Evolutionary conservation across 345 rosid species (phyloP).

Genomic region (Eucalyptus viminalis): DNA sequence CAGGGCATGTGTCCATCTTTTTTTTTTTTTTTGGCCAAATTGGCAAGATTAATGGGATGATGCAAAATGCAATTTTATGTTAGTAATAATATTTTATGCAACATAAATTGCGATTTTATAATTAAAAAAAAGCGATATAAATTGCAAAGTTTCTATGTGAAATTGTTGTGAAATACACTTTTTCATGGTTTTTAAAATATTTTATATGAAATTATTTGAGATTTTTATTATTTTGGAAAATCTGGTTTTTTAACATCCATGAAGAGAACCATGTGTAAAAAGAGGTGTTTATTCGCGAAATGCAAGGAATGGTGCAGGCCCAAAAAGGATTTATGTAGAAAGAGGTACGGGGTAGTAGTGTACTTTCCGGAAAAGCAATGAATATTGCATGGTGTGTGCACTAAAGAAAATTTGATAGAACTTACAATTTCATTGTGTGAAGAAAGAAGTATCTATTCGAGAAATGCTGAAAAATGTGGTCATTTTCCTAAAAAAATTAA

Average conservation of each 20-base stretch:
- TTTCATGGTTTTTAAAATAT: background rate
- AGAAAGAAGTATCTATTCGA: background rate
- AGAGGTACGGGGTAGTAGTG: background rate
- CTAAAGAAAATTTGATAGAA: background rate
- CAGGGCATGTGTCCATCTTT: background rate
- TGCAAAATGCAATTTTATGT: background rate
- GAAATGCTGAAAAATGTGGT: background rate
- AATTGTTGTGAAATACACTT: background rate
- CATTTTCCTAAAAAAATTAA: too few relatives aligned
- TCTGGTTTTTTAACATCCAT: background rate
- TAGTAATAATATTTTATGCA: background rate
- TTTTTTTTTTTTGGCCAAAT: background rate
- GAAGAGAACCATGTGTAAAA: background rate
- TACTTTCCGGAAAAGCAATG: background rate
- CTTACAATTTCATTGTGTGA: background rate
- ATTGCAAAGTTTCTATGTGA: background rate
- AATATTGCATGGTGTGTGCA: background rate
- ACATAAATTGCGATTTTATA: background rate
- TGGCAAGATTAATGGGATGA: background rate
- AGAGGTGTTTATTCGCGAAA: background rate
- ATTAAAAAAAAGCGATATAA: too few relatives aligned
- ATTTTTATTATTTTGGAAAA: background rate
- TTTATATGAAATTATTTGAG: too few relatives aligned
- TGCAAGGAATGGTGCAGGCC: background rate
- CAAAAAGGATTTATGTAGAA: background rate